A percentile compares a stretch with the other conserved stretches of the same genome.
Conservation (phyloP, 441 rosid genomes). For the Dalechampia spathulata region DNA sequence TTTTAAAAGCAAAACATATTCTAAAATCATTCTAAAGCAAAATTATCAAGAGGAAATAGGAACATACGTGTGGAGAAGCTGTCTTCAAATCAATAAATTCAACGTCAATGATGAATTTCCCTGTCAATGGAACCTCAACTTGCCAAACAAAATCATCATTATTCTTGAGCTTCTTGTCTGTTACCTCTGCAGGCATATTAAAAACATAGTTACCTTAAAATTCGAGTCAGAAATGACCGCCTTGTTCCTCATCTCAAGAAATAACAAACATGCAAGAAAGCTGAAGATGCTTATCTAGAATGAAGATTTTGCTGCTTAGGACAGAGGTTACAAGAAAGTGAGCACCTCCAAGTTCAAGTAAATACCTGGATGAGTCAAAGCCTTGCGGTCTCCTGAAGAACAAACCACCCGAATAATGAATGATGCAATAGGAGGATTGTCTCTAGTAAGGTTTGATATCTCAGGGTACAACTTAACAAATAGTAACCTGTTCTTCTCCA, state of each 20-base stretch:
- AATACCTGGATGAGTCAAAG: constrained; percentile 76
- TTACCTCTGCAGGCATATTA: constrained; percentile 42
- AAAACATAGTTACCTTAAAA: not conserved
- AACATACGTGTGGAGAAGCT: constrained; percentile 52
- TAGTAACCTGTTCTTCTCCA: constrained; percentile 72
- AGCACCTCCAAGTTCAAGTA: not conserved
- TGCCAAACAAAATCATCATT: constrained; percentile 81
- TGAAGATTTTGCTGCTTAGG: not conserved
- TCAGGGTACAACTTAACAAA: constrained; percentile 74
- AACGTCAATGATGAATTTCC: constrained; percentile 77
- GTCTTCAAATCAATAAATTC: constrained; percentile 82
- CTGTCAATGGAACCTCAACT: constrained; percentile 65
- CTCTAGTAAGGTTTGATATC: constrained; percentile 59
- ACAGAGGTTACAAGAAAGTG: no score
- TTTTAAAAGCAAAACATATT: no score
- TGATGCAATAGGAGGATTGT: constrained; percentile 80
- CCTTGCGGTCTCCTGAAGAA: constrained; percentile 60
- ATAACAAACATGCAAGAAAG: not conserved
- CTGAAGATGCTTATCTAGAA: not conserved
- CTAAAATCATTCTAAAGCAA: not conserved
- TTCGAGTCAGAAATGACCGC: not conserved
- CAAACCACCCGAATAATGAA: constrained; percentile 62
- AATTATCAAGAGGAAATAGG: constrained; percentile 9
- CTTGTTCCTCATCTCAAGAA: not conserved
- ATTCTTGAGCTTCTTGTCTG: constrained; percentile 64